Percentiles rank a stretch among this genome's conserved stretches.
These are phyloP conservation scores for Pascua guehoae DNA, from an alignment of 1,284 basidiomycete species.

Conservation along the genomic window DNA sequence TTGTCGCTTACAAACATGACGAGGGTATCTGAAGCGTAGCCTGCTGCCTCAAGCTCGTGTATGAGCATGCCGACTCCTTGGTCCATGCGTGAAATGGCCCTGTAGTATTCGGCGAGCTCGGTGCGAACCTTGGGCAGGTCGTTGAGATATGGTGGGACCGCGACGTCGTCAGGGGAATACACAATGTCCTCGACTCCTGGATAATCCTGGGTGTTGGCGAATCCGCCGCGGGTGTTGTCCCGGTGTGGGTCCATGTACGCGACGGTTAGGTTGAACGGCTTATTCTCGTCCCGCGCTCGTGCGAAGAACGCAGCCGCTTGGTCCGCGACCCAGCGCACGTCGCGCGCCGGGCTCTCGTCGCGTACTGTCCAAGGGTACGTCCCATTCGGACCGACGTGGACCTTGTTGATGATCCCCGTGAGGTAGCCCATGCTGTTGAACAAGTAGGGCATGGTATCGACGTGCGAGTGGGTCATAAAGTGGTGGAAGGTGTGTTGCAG, in stretches of 20 bases:
- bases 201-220: conserved; percentile 16
- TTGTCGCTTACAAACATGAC: conserved; percentile 26
- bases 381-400: conserved; percentile 22
- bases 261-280: conserved; percentile 21
- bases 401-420: conserved; percentile 24
- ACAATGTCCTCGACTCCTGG: neutral
- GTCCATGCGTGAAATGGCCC: conserved; percentile 22
- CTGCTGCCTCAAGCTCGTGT: conserved; percentile 8
- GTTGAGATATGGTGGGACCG: conserved; percentile 17
- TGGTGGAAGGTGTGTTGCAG: conserved; percentile 16
- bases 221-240: conserved; percentile 21
- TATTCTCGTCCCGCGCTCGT: conserved; percentile 9
- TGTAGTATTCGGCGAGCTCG: conserved; percentile 25
- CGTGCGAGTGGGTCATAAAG: conserved; percentile 21
- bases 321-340: conserved; percentile 23
- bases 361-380: conserved; percentile 21
- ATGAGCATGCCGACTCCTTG: conserved; percentile 25
- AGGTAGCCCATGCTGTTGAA: conserved; percentile 21
- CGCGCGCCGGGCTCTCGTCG: conserved; percentile 14
- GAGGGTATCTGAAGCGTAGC: conserved; percentile 14
- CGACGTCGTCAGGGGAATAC: conserved; percentile 7
- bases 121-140: conserved; percentile 17
- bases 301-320: conserved; percentile 18
- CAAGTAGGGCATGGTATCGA: conserved; percentile 21
- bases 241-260: conserved; percentile 27